These are phyloP conservation scores for Paecilomyces dactylethromorphus DNA, from an alignment of 2,329 filamentous ascomycete species.

Conservation along the genomic window DNA sequence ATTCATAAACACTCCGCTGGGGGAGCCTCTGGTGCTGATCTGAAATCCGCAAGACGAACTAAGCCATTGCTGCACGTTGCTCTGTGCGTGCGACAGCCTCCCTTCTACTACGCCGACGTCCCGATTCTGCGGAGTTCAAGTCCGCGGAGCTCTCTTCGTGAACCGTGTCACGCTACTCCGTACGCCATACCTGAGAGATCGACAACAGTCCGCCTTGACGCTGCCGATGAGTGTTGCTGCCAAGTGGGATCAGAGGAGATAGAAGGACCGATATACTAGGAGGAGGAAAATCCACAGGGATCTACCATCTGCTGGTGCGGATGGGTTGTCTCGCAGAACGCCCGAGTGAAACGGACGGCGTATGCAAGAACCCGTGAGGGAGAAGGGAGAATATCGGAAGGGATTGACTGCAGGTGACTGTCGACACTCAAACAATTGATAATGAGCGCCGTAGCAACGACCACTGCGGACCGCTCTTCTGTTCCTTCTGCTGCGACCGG, in stretches of 20 bases:
- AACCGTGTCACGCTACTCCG: not conserved
- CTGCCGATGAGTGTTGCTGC: not conserved
- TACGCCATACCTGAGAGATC: not conserved
- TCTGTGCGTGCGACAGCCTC: not conserved
- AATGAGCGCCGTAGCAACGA: not conserved
- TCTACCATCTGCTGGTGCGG: not conserved
- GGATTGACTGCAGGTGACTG: not conserved
- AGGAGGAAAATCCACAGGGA: not conserved
- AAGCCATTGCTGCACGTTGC: not conserved
- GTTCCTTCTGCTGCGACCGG: not conserved
- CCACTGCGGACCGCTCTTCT: not conserved
- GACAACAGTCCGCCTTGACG: not conserved
- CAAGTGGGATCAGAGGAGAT: not conserved
- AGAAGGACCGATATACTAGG: not conserved
- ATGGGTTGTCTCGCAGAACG: not conserved
- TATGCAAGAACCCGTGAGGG: not conserved
- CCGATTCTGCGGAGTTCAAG: not conserved
- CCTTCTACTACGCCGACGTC: not conserved
- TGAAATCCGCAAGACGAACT: not conserved
- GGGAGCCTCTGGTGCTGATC: not conserved
- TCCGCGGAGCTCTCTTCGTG: not conserved
- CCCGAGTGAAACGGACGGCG: not conserved
- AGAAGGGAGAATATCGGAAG: not conserved
- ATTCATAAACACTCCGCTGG: not conserved
- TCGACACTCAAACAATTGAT: not conserved